Evolutionary conservation across 768 basidiomycete species (phyloP), one percentile per base, ranked within the genome.

Genomic region (Tricholoma bakamatsutake): DNA sequence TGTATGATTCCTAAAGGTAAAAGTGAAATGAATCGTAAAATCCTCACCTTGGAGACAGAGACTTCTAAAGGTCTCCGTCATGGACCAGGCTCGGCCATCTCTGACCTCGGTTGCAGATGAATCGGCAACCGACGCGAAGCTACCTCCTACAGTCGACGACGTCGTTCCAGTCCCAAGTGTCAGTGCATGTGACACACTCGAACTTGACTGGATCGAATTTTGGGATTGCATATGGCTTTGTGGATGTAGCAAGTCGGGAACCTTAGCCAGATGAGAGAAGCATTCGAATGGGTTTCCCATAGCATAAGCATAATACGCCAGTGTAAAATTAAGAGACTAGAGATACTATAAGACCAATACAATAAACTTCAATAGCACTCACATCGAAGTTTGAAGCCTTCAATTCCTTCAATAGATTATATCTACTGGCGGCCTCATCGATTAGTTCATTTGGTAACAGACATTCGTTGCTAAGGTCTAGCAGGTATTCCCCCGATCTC

Each of bases 231-330:
- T 75, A 57, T 82, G 81, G 50, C 71, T 74, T 58, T 79, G 77
- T n/a, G 79, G 70, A 59, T 84, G 79, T 11, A 76, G 57, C 27
- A 87, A 68, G 50, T 82, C 75, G 9, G 80, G 77, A 5, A 88
- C 79, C 61, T 78, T 74, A 18, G 67, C 65, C 2, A 91, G 74
- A 61, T 87, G 75, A 2, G 71, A 61, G 12, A 95, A 71, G 56
- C 89, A 92, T 54, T 83, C 80, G 2, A 74, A 68, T 15, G 85
- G 85, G 24, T 80, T 75, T 27, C 85, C 83, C 6, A 92, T 68
- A 0, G 92, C 90, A 68, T 90, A 92, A 3, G 85, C 83, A 63
- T 88, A 88, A 68, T 91, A 92, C 2, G 90, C 90, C 49, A 90
- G 73, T 0, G 82, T 78, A 55, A 90, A 76, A 59, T 79, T 73